phyloP scores from a whole-genome alignment of 2,329 filamentous ascomycete species.

The Aspergillus sp. region DNA sequence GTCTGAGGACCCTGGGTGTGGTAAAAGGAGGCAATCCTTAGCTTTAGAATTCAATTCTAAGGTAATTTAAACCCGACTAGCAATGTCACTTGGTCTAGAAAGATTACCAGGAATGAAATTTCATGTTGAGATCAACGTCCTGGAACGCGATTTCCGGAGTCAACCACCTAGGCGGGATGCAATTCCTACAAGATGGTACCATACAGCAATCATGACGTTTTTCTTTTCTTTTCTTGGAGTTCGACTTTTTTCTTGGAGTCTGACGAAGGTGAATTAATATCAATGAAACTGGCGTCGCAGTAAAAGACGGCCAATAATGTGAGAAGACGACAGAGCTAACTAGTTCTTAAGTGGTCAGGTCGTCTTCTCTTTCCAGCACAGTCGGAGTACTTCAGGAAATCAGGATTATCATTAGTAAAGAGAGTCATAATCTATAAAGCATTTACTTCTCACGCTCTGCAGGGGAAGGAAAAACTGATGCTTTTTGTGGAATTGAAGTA shows the following conservation, averaged over 20 bases:
- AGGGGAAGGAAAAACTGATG: not conserved
- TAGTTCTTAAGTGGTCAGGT: not conserved
- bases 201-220: no score
- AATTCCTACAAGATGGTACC: no score
- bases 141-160: no score
- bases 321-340: not conserved
- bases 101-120: no score
- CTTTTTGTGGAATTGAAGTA: no score
- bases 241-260: not conserved
- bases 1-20: no score
- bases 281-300: not conserved
- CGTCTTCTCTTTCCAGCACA: not conserved
- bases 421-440: not conserved
- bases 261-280: not conserved
- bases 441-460: not conserved
- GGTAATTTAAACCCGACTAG: no score
- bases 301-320: not conserved
- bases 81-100: no score
- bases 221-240: not conserved
- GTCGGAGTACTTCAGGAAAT: not conserved
- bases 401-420: not conserved
- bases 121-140: constrained; percentile 6
- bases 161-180: no score
- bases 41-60: no score
- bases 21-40: no score